Conservation (phyloP, 441 rosid genomes). For the Adansonia rubrostipa region DNA sequence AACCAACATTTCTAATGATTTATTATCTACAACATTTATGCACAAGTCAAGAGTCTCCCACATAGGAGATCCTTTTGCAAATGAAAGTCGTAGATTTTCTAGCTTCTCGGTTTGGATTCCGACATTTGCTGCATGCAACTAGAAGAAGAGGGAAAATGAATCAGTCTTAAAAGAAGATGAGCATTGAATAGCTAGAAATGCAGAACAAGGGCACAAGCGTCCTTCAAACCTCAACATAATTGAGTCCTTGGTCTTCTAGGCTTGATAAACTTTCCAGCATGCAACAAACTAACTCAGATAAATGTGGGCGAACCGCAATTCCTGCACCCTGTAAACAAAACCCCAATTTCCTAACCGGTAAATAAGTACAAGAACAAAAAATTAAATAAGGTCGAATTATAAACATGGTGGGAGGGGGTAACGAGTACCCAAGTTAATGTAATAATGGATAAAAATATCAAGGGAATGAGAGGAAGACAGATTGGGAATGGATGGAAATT, state of each 20-base stretch:
- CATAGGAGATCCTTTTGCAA: slow-evolving; percentile 97
- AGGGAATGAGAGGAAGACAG: slow-evolving; percentile 9
- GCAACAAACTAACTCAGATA: slow-evolving; percentile 92
- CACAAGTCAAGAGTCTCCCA: slow-evolving; percentile 99
- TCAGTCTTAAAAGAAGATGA: slow-evolving; percentile 23
- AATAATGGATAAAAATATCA: neutral
- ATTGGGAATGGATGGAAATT: neutral
- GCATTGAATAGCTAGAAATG: slow-evolving; percentile 18
- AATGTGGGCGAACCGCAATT: slow-evolving; percentile 84
- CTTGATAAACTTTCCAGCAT: slow-evolving; percentile 99
- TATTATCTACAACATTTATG: slow-evolving; percentile 75
- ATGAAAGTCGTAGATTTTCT: slow-evolving; percentile 90
- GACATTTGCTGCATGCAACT: slow-evolving; percentile 97
- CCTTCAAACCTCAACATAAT: slow-evolving; percentile 88
- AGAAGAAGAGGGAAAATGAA: slow-evolving; percentile 32
- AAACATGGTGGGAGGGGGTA: neutral
- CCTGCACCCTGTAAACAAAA: slow-evolving; percentile 81
- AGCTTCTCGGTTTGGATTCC: slow-evolving; percentile 96
- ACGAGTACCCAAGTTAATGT: neutral
- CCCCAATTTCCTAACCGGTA: slow-evolving; percentile 13
- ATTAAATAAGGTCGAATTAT: neutral
- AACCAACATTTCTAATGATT: slow-evolving; percentile 78
- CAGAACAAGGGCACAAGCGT: slow-evolving; percentile 25
- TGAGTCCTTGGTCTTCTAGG: slow-evolving; percentile 98
- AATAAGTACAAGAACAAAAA: slow-evolving; percentile 12